phyloP scores from a whole-genome alignment of 805 yeast genomes.

The Ogataea pignaliae region DNA sequence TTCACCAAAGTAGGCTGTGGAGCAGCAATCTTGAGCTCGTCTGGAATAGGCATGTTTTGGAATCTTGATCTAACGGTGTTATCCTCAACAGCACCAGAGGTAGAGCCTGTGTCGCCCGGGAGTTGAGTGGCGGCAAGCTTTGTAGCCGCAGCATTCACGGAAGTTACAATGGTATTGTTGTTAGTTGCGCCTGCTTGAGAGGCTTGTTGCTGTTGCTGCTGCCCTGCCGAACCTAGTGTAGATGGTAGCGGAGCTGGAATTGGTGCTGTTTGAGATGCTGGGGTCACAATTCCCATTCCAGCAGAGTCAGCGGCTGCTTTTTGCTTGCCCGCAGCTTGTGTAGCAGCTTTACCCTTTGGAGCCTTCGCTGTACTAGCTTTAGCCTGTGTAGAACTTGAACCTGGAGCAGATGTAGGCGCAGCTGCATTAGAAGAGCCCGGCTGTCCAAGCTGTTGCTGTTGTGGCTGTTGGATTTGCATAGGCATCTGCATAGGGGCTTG shows the following conservation, averaged over 20 bases:
- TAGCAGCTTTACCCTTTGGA: slow-evolving; percentile 6
- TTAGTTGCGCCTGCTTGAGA: slow-evolving; percentile 1
- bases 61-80: slow-evolving; percentile 45
- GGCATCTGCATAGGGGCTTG: too few relatives aligned
- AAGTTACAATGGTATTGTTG: slow-evolving; percentile 36
- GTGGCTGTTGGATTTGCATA: slow-evolving; percentile 8
- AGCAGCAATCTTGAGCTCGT: slow-evolving; percentile 58
- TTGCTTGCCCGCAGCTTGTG: slow-evolving; percentile 13
- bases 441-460: slow-evolving; percentile 6
- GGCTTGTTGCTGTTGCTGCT: slow-evolving; percentile 2
- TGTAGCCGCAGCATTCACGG: slow-evolving; percentile 46
- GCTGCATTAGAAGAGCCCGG: slow-evolving; percentile 2
- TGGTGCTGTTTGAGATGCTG: neutral
- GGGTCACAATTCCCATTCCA: too few relatives aligned
- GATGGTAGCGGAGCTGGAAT: neutral
- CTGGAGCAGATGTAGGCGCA: slow-evolving; percentile 2
- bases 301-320: slow-evolving; percentile 6
- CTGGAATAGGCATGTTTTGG: slow-evolving; percentile 71
- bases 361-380: slow-evolving; percentile 5
- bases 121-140: slow-evolving; percentile 7
- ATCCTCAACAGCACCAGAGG: slow-evolving; percentile 20
- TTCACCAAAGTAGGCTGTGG: slow-evolving; percentile 63
- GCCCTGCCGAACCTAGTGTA: slow-evolving; percentile 4
- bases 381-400: slow-evolving; percentile 5
- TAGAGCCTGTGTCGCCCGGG: neutral